phyloP scores from a whole-genome alignment of 2,329 filamentous ascomycete genomes.

The Colletotrichum gloeosporioides region DNA sequence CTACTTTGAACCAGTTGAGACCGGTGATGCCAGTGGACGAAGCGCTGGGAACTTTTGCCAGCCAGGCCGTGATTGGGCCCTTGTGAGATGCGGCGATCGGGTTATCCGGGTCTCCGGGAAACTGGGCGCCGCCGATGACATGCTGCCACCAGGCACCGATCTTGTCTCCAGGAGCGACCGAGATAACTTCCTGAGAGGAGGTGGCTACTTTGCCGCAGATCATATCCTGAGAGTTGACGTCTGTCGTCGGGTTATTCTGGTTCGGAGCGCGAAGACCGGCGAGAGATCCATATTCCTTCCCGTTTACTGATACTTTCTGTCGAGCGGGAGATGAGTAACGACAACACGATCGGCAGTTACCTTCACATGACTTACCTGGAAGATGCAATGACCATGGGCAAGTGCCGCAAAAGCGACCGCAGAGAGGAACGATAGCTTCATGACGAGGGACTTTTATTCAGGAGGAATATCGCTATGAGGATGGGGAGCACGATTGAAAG shows the following conservation, averaged over 20 bases:
- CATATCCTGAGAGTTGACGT: conserved; percentile 53
- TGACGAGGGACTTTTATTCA: neutral
- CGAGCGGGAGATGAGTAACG: neutral
- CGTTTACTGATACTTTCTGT: conserved; percentile 18
- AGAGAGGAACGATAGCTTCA: neutral
- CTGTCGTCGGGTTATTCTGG: conserved; percentile 57
- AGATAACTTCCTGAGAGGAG: conserved; percentile 48
- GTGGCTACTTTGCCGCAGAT: conserved; percentile 52
- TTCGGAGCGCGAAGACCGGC: conserved; percentile 15
- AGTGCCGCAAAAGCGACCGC: neutral
- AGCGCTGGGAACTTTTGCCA: conserved; percentile 58
- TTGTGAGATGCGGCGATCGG: conserved; percentile 61
- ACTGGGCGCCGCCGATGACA: conserved; percentile 58
- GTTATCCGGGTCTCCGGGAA: conserved; percentile 53
- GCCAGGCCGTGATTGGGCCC: conserved; percentile 58
- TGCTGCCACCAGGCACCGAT: conserved; percentile 59
- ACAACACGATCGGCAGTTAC: neutral
- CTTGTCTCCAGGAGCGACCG: conserved; percentile 55
- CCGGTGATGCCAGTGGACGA: conserved; percentile 44
- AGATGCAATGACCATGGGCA: conserved; percentile 9
- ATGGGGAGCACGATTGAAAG: neutral
- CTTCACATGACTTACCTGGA: neutral
- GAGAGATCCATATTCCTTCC: conserved; percentile 15
- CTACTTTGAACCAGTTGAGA: conserved; percentile 39
- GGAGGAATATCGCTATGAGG: no score